Conservation (phyloP, 2,329 filamentous ascomycete genomes). For the Pseudogymnoascus sp. region DNA sequence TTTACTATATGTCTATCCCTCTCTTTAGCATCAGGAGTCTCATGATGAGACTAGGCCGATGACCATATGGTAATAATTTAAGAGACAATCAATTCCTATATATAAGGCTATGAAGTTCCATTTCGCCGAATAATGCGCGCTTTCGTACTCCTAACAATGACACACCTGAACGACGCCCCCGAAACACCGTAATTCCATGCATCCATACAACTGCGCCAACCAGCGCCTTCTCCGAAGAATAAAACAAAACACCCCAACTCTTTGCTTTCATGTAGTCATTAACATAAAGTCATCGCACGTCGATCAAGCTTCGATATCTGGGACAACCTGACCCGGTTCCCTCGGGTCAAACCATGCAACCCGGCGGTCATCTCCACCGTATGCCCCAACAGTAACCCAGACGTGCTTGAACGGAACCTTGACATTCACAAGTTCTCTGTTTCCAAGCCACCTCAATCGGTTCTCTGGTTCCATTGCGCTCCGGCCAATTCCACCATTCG, state of each 20-base stretch:
- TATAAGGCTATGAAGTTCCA: slow-evolving; percentile 2
- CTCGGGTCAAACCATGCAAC: slow-evolving; percentile 28
- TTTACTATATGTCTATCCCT: neutral
- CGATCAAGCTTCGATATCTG: slow-evolving; percentile 23
- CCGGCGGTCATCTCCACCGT: slow-evolving; percentile 44
- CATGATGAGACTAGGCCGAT: neutral
- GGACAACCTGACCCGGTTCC: slow-evolving; percentile 22
- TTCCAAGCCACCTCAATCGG: slow-evolving; percentile 50
- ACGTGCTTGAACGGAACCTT: slow-evolving; percentile 52
- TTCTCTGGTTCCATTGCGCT: slow-evolving; percentile 45
- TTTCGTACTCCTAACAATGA: slow-evolving; percentile 6
- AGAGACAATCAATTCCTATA: slow-evolving; percentile 1
- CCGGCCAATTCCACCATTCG: slow-evolving; percentile 61
- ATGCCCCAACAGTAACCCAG: slow-evolving; percentile 60
- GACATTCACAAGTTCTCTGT: slow-evolving; percentile 45
- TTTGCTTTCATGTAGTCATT: slow-evolving; percentile 3
- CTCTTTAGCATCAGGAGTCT: neutral
- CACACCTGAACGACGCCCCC: neutral
- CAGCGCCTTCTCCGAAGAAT: slow-evolving; percentile 6
- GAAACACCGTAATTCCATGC: slow-evolving; percentile 13
- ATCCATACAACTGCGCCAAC: slow-evolving; percentile 10
- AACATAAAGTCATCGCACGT: slow-evolving; percentile 14
- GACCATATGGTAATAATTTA: neutral
- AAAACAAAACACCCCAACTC: slow-evolving; percentile 5
- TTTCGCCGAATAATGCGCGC: slow-evolving; percentile 4